Conservation (phyloP, 345 rosid species). For the Fremontodendron californicum region DNA sequence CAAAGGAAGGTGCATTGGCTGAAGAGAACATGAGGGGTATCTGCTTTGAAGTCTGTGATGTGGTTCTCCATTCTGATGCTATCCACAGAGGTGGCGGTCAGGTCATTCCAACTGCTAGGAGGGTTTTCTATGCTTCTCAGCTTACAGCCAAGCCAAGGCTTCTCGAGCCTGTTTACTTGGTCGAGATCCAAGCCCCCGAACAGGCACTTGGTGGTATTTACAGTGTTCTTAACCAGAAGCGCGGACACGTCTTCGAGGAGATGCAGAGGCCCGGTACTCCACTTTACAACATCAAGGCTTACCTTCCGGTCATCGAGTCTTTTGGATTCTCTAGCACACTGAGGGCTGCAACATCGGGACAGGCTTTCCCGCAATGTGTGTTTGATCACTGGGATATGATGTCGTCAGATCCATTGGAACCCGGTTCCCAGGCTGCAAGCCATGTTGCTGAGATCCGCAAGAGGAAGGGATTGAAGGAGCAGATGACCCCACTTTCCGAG, state of each 20-base stretch:
- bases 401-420: slow-evolving; percentile 63
- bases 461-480: slow-evolving; percentile 84
- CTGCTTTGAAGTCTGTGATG: slow-evolving; percentile 52
- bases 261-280: slow-evolving; percentile 68
- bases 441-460: slow-evolving; percentile 59
- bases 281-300: slow-evolving; percentile 66
- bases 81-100: slow-evolving; percentile 58
- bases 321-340: slow-evolving; percentile 52
- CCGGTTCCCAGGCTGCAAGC: slow-evolving; percentile 49
- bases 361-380: slow-evolving; percentile 65
- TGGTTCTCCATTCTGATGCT: slow-evolving; percentile 54
- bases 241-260: slow-evolving; percentile 67
- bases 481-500: slow-evolving; percentile 72
- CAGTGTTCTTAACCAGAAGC: slow-evolving; percentile 59
- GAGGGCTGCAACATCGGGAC: slow-evolving; percentile 63
- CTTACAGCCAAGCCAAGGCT: slow-evolving; percentile 54
- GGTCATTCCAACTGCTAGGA: slow-evolving; percentile 52
- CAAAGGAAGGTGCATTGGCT: slow-evolving; percentile 44
- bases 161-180: slow-evolving; percentile 47
- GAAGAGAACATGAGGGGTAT: slow-evolving; percentile 59
- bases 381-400: slow-evolving; percentile 74
- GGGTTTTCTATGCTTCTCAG: slow-evolving; percentile 56
- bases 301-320: slow-evolving; percentile 57
- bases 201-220: slow-evolving; percentile 55
- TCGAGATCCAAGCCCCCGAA: slow-evolving; percentile 56